These are phyloP conservation scores for Phytophthora chlamydospora DNA, from an alignment of 352 stramenopile species.

Conservation along the genomic window DNA sequence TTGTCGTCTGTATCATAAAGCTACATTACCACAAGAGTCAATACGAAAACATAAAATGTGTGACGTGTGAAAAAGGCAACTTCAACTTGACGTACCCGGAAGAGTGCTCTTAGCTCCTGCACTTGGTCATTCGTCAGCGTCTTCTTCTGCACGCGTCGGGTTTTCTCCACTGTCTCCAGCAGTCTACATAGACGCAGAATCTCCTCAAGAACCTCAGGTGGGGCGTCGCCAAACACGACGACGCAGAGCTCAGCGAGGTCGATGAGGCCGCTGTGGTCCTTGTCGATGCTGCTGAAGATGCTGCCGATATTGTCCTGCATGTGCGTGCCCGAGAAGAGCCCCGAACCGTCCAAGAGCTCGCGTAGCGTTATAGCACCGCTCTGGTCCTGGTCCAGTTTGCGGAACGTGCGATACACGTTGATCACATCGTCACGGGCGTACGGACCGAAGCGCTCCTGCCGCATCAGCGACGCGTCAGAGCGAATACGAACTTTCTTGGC, in stretches of 20 bases:
- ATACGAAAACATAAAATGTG: conserved; percentile 13
- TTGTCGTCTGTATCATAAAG: conserved; percentile 76
- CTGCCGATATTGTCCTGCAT: conserved; percentile 75
- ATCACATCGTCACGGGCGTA: conserved; percentile 75
- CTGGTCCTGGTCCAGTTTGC: conserved; percentile 71
- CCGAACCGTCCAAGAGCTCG: conserved; percentile 64
- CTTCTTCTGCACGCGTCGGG: conserved; percentile 56
- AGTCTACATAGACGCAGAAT: conserved; percentile 64
- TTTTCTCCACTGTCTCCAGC: conserved; percentile 57
- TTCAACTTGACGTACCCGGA: conserved; percentile 46
- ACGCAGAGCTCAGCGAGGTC: conserved; percentile 67
- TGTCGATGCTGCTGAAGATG: conserved; percentile 82
- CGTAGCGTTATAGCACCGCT: conserved; percentile 69
- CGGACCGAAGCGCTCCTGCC: conserved; percentile 64
- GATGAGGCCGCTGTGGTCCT: conserved; percentile 77
- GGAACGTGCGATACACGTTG: conserved; percentile 78
- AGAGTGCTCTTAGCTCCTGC: conserved; percentile 67
- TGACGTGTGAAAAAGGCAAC: conserved; percentile 35
- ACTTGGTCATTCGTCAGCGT: conserved; percentile 62
- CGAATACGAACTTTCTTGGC: conserved; percentile 72
- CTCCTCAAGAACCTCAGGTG: conserved; percentile 47
- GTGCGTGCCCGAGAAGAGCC: conserved; percentile 63
- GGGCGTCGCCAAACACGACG: conserved; percentile 64
- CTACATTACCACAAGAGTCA: conserved; percentile 10
- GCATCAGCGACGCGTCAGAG: conserved; percentile 64